phyloP scores from a whole-genome alignment of 352 stramenopile genomes.

The Phytopythium helicoides region DNA sequence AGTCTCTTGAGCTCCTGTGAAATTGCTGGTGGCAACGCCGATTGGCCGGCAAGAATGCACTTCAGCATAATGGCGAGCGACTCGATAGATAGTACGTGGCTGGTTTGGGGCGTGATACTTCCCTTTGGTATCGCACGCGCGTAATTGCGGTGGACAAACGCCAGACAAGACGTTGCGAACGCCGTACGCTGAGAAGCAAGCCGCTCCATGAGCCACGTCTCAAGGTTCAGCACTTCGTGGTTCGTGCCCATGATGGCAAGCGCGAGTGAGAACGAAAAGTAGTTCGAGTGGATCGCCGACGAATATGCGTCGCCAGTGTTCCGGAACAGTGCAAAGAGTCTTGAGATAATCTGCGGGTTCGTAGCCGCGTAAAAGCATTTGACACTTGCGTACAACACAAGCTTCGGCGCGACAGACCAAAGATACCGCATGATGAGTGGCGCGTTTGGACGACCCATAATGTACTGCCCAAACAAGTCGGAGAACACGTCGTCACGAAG shows the following conservation, averaged over 20 bases:
- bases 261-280: conserved; percentile 84
- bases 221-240: conserved; percentile 80
- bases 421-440: conserved; percentile 86
- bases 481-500: conserved; percentile 85
- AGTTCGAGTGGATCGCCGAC: conserved; percentile 85
- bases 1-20: conserved; percentile 81
- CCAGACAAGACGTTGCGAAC: conserved; percentile 81
- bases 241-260: conserved; percentile 84
- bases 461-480: conserved; percentile 86
- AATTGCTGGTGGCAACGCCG: conserved; percentile 64
- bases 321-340: conserved; percentile 80
- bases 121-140: conserved; percentile 78
- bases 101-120: conserved; percentile 76
- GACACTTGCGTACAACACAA: conserved; percentile 86
- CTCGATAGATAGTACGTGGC: conserved; percentile 80
- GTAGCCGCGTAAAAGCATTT: conserved; percentile 85
- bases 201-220: conserved; percentile 82
- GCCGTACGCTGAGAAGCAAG: conserved; percentile 74
- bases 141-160: conserved; percentile 86
- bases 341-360: conserved; percentile 76
- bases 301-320: conserved; percentile 83
- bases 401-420: conserved; percentile 81
- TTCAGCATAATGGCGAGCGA: conserved; percentile 83
- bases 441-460: conserved; percentile 83
- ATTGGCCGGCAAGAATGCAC: conserved; percentile 75